Base-by-base conservation (phyloP, 78 protist genomes). In the Dictyostelium citrinum region DNA sequence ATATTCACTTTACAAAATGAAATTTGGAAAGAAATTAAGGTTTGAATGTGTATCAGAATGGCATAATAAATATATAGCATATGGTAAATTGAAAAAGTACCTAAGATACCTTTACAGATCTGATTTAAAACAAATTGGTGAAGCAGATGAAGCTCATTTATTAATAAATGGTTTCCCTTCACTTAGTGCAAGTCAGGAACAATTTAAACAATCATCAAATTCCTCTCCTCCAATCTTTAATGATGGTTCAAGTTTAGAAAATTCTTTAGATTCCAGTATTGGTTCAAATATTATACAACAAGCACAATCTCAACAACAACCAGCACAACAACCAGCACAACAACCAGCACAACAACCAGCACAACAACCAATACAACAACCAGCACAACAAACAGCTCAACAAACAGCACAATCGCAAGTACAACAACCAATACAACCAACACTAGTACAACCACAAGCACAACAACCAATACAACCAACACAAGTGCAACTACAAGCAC, bases 11-110 rank as follows among this genome's bases (percentile, higher is more conserved):
- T 43, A 39, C 51, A 68, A 75, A 64, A 88, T 88, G 93, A 88
- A 88, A 35, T 88, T 88, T 78, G 93, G 93, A 67, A 88, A 88
- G 71, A 67, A 88, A 68, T 37, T 88, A 29, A 37, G 93, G 55
- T 88, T 77, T 78, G 93, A 88, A 49, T 88, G 93, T 68, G 93
- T 88, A 29, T 64, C 93, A 1, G 93, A 88, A 39, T 88, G 93
- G 93, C 29, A 39, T 31, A 88, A 39, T 35, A 88, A 78, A 68
- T 88, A 88, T 78, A 78, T 88, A 9, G 27, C 93, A 7, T 88
- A 88, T 78, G 85, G 93, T 24, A 88, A 88, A 33, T 29, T 88
- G 51, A 88, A 88, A 27, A 88, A 88, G n/a, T 88, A 78, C 71
- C 29, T 88, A 12, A 58, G 93, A 67, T 88, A 68, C 71, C 81